Conservation (phyloP, 2,329 filamentous ascomycete genomes). For the Penicillium olsonii region DNA sequence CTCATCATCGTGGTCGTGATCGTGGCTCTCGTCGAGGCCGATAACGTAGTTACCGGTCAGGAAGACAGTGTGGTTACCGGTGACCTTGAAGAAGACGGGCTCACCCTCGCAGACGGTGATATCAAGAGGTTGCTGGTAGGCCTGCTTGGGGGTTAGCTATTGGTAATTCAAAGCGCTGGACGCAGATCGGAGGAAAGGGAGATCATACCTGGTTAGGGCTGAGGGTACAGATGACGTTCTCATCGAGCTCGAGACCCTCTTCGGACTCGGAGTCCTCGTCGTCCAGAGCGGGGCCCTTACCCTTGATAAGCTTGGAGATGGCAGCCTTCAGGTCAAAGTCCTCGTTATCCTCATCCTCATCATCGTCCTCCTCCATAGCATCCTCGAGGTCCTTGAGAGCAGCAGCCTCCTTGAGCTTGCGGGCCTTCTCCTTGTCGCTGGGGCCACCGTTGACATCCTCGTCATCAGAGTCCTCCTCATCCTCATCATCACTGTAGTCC, state of each 20-base stretch:
- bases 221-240: constrained; percentile 93
- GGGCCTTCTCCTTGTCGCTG: constrained; percentile 85
- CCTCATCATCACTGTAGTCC: constrained; percentile 46
- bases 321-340: constrained; percentile 51
- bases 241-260: constrained; percentile 70
- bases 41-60: constrained; percentile 96
- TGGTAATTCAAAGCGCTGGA: too few relatives aligned
- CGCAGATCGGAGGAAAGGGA: too few relatives aligned
- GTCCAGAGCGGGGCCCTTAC: constrained; percentile 72
- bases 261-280: constrained; percentile 60
- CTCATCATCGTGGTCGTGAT: constrained; percentile 55
- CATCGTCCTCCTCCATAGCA: constrained; percentile 59
- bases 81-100: constrained; percentile 87
- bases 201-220: constrained; percentile 81
- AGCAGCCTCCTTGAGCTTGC: constrained; percentile 79
- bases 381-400: constrained; percentile 76
- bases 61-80: constrained; percentile 85
- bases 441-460: constrained; percentile 86
- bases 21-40: constrained; percentile 57
- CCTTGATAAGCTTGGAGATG: constrained; percentile 59
- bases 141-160: constrained; percentile 52
- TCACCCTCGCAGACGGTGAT: constrained; percentile 88
- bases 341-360: constrained; percentile 66
- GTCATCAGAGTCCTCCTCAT: constrained; percentile 59
- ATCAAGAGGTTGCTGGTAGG: constrained; percentile 93